These are phyloP conservation scores for Haplographium delicatum DNA, from an alignment of 495 filamentous ascomycete genomes.

Conservation along the genomic window DNA sequence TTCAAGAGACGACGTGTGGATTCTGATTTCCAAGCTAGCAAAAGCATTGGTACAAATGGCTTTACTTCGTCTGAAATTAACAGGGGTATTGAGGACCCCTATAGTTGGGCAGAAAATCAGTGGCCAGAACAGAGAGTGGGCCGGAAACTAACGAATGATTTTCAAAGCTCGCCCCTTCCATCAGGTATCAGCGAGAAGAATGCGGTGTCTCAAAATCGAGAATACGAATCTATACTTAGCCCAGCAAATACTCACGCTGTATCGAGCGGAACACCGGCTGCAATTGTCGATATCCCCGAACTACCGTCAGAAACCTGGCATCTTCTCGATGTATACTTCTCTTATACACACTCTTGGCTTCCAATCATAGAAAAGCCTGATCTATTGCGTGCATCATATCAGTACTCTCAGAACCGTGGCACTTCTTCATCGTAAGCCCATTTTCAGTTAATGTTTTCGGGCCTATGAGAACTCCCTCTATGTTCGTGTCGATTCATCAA, in stretches of 20 bases:
- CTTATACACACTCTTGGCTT: constrained; percentile 68
- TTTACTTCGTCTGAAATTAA: background rate
- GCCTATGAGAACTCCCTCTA: no score
- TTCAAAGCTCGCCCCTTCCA: no score
- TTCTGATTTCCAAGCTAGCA: constrained; percentile 33
- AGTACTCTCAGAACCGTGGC: constrained; percentile 33
- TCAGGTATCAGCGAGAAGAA: no score
- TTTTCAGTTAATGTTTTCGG: no score
- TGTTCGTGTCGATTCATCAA: no score
- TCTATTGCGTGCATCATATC: constrained; percentile 43
- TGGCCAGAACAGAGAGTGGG: background rate
- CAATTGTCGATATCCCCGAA: constrained; percentile 27
- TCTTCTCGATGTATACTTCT: constrained; percentile 66
- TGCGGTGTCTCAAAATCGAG: no score
- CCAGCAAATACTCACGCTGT: constrained; percentile 37
- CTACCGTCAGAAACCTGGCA: constrained; percentile 55
- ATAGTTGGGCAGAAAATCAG: background rate
- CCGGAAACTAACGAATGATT: background rate
- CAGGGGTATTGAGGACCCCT: background rate
- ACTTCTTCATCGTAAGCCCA: constrained; percentile 6
- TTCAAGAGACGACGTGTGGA: constrained; percentile 26
- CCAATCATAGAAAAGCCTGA: constrained; percentile 68
- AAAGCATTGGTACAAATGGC: constrained; percentile 21
- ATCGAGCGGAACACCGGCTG: constrained; percentile 28
- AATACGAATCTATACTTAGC: constrained; percentile 19